phyloP scores from a whole-genome alignment of 257 asterid genomes.

The Solanum megistacrolobum region DNA sequence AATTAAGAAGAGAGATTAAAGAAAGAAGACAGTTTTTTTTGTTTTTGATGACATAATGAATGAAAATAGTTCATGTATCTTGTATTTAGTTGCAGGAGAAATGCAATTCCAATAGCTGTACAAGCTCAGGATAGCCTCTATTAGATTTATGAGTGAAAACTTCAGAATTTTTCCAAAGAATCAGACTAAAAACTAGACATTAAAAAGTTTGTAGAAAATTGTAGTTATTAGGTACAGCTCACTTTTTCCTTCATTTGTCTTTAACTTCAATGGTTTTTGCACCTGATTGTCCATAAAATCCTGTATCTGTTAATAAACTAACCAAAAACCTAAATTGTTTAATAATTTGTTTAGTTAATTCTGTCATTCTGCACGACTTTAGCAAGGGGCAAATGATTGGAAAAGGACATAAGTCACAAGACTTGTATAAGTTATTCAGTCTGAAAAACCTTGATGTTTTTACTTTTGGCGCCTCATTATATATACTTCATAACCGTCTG shows the following conservation, averaged over 20 bases:
- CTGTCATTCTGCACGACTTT: background rate
- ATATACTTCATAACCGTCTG: background rate
- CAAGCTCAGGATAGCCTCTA: background rate
- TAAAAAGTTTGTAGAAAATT: background rate
- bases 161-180: background rate
- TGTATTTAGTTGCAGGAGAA: background rate
- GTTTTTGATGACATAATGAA: background rate
- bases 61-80: background rate
- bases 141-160: background rate
- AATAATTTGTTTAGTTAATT: background rate
- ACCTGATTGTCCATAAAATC: background rate
- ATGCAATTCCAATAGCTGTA: background rate
- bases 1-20: slow-evolving; percentile 20
- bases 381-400: background rate
- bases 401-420: background rate
- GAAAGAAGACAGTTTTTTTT: slow-evolving; percentile 2
- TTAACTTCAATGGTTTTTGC: background rate
- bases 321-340: background rate
- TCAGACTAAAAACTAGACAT: background rate
- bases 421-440: background rate
- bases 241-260: background rate
- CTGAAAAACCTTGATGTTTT: background rate
- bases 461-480: background rate
- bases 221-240: background rate
- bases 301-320: background rate